Base-by-base conservation (phyloP, 2,329 filamentous ascomycete genomes). In the Cercospora citrullina region DNA sequence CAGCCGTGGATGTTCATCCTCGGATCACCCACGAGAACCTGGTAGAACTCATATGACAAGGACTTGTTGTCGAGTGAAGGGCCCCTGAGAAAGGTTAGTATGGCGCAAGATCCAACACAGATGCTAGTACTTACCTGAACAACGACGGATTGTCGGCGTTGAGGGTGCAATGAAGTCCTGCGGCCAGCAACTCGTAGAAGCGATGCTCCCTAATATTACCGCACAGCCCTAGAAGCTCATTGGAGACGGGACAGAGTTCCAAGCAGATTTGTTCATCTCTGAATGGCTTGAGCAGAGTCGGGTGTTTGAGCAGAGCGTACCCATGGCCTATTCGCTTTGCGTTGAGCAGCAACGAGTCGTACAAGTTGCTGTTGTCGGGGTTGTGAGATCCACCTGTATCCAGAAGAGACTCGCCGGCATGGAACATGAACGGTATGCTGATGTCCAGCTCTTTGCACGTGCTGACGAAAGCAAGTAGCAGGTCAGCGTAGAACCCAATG, bases 161-260 rank as follows among this genome's bases (percentile, higher is more conserved):
- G 48, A 93, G 81, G 0, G 90, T 90, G 79, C 91, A 93, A 60
- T 90, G 89, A 60, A 93, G 85, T 42, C 90, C 87, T 64, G 90
- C 88, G n/a, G 90, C 90, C 64, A 93, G 81, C 26, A 93, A 80
- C 69, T 84, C 82, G 45, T 91, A 91, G 76, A 90, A 87, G 16
- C 88, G 80, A 73, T 93, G 91, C 12, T 90, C 88, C 42, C 85
- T 84, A 66, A 89, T 84, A 57, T 87, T 84, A 8, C 88, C 85
- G 61, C 89, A 91, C 18, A 93, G 83, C 36, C 91, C 90, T 18
- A 93, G 80, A 0, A 93, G 82, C 81, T 93, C 91, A 74, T 93
- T 93, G 0, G 90, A 92, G 60, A 92, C 92, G 0, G 90, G 91
- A 72, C 91, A 93, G 1, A 91, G 81, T 80, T 93, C 91, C n/a